phyloP scores from a whole-genome alignment of 2,329 filamentous ascomycete species.

The Colletotrichum tabaci region DNA sequence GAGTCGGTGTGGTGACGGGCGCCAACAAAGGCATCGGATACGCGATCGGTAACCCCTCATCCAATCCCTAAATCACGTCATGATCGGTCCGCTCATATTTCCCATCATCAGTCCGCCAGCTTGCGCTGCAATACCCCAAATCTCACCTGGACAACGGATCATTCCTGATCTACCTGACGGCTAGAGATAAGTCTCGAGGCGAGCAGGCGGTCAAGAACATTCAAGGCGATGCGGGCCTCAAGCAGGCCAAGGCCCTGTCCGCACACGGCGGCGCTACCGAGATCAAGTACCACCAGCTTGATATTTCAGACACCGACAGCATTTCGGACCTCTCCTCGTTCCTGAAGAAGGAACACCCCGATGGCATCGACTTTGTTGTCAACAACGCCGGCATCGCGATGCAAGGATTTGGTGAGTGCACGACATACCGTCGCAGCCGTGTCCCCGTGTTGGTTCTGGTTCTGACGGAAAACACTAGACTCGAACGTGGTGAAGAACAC shows the following conservation, averaged over 20 bases:
- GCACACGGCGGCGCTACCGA: slow-evolving; percentile 58
- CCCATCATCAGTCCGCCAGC: slow-evolving; percentile 60
- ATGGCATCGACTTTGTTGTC: slow-evolving; percentile 66
- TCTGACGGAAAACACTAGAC: slow-evolving; percentile 9
- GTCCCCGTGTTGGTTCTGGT: not conserved
- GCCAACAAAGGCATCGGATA: slow-evolving; percentile 62
- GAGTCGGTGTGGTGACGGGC: slow-evolving; percentile 68
- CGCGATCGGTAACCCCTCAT: slow-evolving; percentile 36
- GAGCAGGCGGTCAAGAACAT: slow-evolving; percentile 61
- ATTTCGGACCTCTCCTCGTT: slow-evolving; percentile 58
- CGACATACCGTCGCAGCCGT: too few species aligned
- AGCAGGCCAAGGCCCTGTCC: slow-evolving; percentile 60
- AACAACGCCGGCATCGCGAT: slow-evolving; percentile 68
- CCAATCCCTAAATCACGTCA: not conserved
- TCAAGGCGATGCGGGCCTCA: slow-evolving; percentile 59
- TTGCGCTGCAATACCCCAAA: slow-evolving; percentile 67
- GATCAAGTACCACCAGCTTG: slow-evolving; percentile 62
- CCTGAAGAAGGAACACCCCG: slow-evolving; percentile 59
- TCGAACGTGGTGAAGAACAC: slow-evolving; percentile 63
- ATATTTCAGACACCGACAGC: slow-evolving; percentile 62
- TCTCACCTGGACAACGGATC: slow-evolving; percentile 62
- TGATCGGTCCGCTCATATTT: not conserved
- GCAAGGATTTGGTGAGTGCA: slow-evolving; percentile 58
- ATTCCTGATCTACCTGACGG: slow-evolving; percentile 68
- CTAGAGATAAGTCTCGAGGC: slow-evolving; percentile 63